phyloP scores from a whole-genome alignment of 805 yeast genomes.

The Candida lessepsii region DNA sequence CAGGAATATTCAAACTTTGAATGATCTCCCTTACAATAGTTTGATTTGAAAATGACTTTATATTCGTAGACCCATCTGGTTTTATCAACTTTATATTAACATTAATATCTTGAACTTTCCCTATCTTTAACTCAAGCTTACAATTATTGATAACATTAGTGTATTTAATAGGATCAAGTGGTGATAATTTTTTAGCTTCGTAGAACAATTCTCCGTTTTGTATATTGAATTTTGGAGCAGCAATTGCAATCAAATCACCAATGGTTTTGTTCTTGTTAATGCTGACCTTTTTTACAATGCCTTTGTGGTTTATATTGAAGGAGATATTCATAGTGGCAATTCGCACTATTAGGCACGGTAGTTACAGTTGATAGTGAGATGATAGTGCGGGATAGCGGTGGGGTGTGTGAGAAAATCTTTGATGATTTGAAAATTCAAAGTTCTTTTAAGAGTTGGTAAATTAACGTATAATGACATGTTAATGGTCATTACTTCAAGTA shows the following conservation, averaged over 20 bases:
- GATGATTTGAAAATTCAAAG: too few relatives aligned
- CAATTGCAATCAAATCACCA: conserved; percentile 22
- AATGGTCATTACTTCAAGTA: too few relatives aligned
- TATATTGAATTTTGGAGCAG: conserved; percentile 28
- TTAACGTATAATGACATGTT: too few relatives aligned
- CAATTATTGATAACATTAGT: conserved; percentile 34
- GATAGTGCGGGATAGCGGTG: too few relatives aligned
- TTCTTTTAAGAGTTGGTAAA: too few relatives aligned
- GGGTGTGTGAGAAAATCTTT: too few relatives aligned
- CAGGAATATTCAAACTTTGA: neutral
- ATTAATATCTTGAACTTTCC: conserved; percentile 9
- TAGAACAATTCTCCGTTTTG: conserved; percentile 24
- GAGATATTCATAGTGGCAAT: conserved; percentile 8
- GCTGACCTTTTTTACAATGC: conserved; percentile 27
- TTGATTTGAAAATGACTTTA: conserved; percentile 11
- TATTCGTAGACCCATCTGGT: conserved; percentile 4
- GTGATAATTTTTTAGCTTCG: conserved; percentile 31
- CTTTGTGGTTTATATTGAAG: conserved; percentile 25
- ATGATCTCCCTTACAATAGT: neutral
- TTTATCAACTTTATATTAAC: conserved; percentile 9
- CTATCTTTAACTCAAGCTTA: conserved; percentile 24
- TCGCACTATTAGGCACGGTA: neutral
- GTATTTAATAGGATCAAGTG: conserved; percentile 30
- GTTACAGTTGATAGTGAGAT: too few relatives aligned
- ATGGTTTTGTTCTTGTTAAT: conserved; percentile 26